These are phyloP conservation scores for Fusarium cicatricum DNA, from an alignment of 2,329 filamentous ascomycete genomes.

Conservation along the genomic window DNA sequence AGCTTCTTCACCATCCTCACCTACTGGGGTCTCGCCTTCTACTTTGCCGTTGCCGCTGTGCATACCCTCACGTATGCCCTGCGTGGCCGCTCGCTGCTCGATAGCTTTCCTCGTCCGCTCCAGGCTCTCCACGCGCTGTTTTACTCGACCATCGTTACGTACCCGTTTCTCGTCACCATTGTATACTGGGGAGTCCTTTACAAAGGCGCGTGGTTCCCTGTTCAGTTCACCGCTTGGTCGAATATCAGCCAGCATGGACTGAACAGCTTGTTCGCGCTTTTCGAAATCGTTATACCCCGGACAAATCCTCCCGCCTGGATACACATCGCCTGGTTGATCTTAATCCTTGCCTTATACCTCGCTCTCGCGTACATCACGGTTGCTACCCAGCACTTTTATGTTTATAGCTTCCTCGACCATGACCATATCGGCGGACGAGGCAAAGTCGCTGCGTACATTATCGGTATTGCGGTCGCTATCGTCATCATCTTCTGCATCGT, in stretches of 20 bases:
- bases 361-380: slow-evolving; percentile 77
- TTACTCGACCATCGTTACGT: slow-evolving; percentile 70
- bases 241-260: slow-evolving; percentile 79
- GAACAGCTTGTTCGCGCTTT: slow-evolving; percentile 77
- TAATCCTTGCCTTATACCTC: slow-evolving; percentile 78
- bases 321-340: slow-evolving; percentile 71
- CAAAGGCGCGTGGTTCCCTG: slow-evolving; percentile 57
- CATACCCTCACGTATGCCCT: slow-evolving; percentile 75
- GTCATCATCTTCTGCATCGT: slow-evolving; percentile 62
- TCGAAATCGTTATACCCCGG: slow-evolving; percentile 76
- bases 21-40: slow-evolving; percentile 85
- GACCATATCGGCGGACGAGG: slow-evolving; percentile 55
- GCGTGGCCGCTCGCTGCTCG: slow-evolving; percentile 62
- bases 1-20: slow-evolving; percentile 85
- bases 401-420: slow-evolving; percentile 81
- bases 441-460: slow-evolving; percentile 69
- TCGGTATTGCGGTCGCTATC: slow-evolving; percentile 64
- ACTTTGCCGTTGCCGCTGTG: slow-evolving; percentile 71
- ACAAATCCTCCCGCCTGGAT: slow-evolving; percentile 67
- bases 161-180: slow-evolving; percentile 73
- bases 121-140: slow-evolving; percentile 71
- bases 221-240: slow-evolving; percentile 64
- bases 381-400: slow-evolving; percentile 75
- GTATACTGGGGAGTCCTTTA: slow-evolving; percentile 75
- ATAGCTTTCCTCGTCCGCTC: slow-evolving; percentile 66